A percentile compares a stretch with the other conserved stretches of the same genome.
Evolutionary conservation across 257 asterid genomes (phyloP).

Genomic region (Cinchona pubescens): DNA sequence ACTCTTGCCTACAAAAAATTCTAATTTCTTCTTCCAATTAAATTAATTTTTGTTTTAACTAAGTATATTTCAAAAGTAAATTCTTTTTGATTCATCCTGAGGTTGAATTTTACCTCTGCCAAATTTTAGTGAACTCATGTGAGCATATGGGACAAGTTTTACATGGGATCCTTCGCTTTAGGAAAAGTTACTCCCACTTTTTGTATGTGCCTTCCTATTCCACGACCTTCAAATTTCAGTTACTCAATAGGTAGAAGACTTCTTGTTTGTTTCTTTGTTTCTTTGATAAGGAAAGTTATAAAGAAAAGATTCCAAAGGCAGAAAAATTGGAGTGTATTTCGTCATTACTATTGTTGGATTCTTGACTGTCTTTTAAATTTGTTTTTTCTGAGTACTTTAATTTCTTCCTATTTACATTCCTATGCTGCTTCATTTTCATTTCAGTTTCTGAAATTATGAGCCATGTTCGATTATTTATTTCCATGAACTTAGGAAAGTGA

Average conservation of each 20-base stretch:
- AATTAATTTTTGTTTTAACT: neutral
- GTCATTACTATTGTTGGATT: neutral
- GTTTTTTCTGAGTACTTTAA: neutral
- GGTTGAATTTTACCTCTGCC: neutral
- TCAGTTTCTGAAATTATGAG: constrained; percentile 5
- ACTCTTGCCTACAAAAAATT: neutral
- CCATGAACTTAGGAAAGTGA: neutral
- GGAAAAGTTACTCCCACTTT: neutral
- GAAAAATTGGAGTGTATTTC: neutral
- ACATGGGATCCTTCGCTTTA: constrained; percentile 1
- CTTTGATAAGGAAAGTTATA: neutral
- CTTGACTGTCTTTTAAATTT: neutral
- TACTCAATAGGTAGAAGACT: neutral
- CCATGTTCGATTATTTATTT: constrained; percentile 3
- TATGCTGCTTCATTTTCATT: constrained; percentile 5
- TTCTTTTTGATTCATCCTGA: neutral
- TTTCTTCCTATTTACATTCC: neutral
- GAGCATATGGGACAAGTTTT: constrained; percentile 12
- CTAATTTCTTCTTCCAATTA: neutral
- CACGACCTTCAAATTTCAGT: neutral
- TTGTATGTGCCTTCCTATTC: constrained; percentile 5
- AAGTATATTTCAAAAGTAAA: neutral
- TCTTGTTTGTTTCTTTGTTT: constrained; percentile 3
- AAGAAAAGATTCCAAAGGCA: neutral
- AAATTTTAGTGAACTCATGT: constrained; percentile 12